phyloP scores from a whole-genome alignment of 768 basidiomycete genomes.

The Macrolepiota albuminosa region DNA sequence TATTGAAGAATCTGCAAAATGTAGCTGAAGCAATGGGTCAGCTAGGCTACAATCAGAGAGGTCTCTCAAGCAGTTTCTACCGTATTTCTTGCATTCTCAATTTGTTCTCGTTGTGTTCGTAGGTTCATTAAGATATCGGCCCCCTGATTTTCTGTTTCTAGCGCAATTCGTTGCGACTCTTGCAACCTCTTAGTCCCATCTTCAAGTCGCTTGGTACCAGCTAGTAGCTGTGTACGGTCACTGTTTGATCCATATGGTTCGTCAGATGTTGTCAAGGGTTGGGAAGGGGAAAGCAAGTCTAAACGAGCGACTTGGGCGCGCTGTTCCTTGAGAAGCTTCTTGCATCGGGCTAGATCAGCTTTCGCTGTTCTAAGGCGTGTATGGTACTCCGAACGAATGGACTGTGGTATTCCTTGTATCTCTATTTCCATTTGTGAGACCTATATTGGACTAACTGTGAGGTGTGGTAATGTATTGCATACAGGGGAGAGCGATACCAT shows the following conservation, averaged over 20 bases:
- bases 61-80: conserved; percentile 34
- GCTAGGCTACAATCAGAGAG: background rate
- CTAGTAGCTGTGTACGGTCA: conserved; percentile 76
- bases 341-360: conserved; percentile 68
- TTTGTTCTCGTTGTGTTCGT: conserved; percentile 86
- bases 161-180: conserved; percentile 86
- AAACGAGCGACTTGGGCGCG: conserved; percentile 65
- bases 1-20: conserved; percentile 82
- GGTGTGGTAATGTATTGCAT: conserved; percentile 1
- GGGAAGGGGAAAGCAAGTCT: conserved; percentile 66
- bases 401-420: conserved; percentile 89
- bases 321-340: conserved; percentile 75
- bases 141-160: conserved; percentile 96
- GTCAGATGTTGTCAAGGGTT: conserved; percentile 50
- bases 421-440: conserved; percentile 99
- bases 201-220: conserved; percentile 73
- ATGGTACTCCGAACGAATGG: conserved; percentile 73
- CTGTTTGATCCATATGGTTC: conserved; percentile 71
- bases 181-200: conserved; percentile 83
- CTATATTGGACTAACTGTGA: conserved; percentile 33
- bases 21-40: conserved; percentile 46
- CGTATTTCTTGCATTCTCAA: conserved; percentile 88
- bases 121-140: conserved; percentile 88
- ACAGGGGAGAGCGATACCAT: conserved; percentile 49
- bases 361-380: conserved; percentile 72